Base-by-base conservation (phyloP, 2,329 filamentous ascomycete genomes). In the Lasiodiplodia hormozganensis region DNA sequence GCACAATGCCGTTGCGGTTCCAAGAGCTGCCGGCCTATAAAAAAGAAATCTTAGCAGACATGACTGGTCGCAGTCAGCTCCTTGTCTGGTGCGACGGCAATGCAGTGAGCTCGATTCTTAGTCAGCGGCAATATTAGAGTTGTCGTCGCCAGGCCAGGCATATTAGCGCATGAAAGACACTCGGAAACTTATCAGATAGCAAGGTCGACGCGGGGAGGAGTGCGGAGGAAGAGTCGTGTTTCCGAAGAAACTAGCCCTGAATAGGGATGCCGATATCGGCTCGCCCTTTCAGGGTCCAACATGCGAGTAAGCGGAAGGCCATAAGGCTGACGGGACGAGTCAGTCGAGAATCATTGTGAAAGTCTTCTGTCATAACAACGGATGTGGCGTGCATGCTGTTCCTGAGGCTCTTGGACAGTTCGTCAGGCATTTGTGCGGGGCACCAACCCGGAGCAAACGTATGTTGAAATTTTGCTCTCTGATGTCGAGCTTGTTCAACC, bases 401-500 rank as follows among this genome's bases (percentile, higher is more conserved):
- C 28, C 10, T 34, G 28, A 12, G 28, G 25, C 25, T 56, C 28
- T 28, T n/a, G 14, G 8, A 16, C 2, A n/a, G 18, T 14, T 3
- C 18, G 10, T 31, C 31, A 34, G 31, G 34, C 2, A 31, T 11
- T 16, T 3, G 21, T 23, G 5, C 36, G 31, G 23, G 57, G 6
- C 12, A 38, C 18, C 43, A n/a, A 62, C 11, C 49, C 14, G 31
- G n/a, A 52, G 60, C 28, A 52, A 52, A n/a, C n/a, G 7, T 6
- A 52, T 36, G 40, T 12, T 12, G 57, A 12, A 1, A 47, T 38
- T 1, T 21, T 38, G 28, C 47, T 31, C 14, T 10, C 34, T 18
- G 28, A 64, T 64, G 60, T 51, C 57, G 57, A 62, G 57, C 57
- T 62, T 47, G 6, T 62, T n/a, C 7, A 23, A 18, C 25, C 21